These are phyloP conservation scores for Blastobotrys attinorum DNA, from an alignment of 805 yeast genomes.

Conservation along the genomic window DNA sequence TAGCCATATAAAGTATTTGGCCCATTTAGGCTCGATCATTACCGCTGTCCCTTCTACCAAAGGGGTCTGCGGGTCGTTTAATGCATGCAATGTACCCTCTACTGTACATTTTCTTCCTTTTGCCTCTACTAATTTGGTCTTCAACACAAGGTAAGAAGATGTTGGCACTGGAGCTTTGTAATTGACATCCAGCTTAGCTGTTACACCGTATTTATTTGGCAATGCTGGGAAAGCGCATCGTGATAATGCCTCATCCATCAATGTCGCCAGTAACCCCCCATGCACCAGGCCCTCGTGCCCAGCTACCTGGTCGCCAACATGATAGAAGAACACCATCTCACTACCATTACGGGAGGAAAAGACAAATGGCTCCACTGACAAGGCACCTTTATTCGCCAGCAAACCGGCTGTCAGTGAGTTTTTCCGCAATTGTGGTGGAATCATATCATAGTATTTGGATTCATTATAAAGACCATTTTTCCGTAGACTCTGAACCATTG, in stretches of 20 bases:
- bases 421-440: conserved; percentile 19
- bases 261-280: conserved; percentile 69
- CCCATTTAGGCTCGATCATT: conserved; percentile 85
- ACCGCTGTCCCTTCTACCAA: conserved; percentile 62
- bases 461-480: conserved; percentile 18
- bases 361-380: conserved; percentile 71
- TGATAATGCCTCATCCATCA: conserved; percentile 70
- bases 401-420: conserved; percentile 46
- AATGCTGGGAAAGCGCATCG: conserved; percentile 65
- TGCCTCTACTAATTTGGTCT: conserved; percentile 50
- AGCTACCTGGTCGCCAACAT: conserved; percentile 53
- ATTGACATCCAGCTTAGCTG: conserved; percentile 62
- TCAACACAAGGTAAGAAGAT: conserved; percentile 52
- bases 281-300: conserved; percentile 45
- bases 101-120: conserved; percentile 71
- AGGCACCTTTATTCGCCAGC: conserved; percentile 55
- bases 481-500: conserved; percentile 20
- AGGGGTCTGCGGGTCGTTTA: conserved; percentile 21
- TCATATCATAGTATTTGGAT: conserved; percentile 20
- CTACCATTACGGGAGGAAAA: conserved; percentile 44
- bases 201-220: conserved; percentile 76
- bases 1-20: conserved; percentile 56
- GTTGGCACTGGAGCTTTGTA: conserved; percentile 41
- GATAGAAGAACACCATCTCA: conserved; percentile 55
- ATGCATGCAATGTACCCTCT: conserved; percentile 45